Evolutionary conservation across 2,329 filamentous ascomycete species (phyloP).

Genomic region (Diatrype stigma): DNA sequence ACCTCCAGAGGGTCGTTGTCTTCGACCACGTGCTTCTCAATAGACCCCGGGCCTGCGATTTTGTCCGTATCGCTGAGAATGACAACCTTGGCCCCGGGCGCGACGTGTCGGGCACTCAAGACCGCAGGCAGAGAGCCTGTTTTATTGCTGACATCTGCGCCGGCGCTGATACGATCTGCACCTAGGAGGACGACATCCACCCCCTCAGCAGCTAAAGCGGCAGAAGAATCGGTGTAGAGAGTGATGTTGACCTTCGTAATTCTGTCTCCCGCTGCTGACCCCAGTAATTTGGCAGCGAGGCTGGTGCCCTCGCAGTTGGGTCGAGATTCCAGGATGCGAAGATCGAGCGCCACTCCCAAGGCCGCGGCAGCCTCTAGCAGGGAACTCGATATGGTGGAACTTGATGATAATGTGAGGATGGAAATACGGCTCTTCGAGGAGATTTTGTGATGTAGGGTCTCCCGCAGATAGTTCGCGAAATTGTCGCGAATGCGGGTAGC

Average conservation of each 20-base stretch:
- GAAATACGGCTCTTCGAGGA: slow-evolving; percentile 30
- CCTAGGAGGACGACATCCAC: slow-evolving; percentile 59
- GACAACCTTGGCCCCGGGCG: slow-evolving; percentile 43
- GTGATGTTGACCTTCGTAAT: slow-evolving; percentile 30
- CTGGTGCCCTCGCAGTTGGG: slow-evolving; percentile 62
- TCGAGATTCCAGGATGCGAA: slow-evolving; percentile 62
- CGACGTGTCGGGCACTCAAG: slow-evolving; percentile 48
- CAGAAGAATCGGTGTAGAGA: slow-evolving; percentile 57
- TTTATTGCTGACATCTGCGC: slow-evolving; percentile 63
- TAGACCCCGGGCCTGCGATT: slow-evolving; percentile 43
- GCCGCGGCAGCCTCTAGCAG: slow-evolving; percentile 38
- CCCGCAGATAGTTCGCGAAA: slow-evolving; percentile 30
- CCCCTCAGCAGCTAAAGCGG: slow-evolving; percentile 46
- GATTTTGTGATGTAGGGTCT: slow-evolving; percentile 8
- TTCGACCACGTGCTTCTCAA: slow-evolving; percentile 41
- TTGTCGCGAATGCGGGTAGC: slow-evolving; percentile 28
- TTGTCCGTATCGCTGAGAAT: slow-evolving; percentile 60
- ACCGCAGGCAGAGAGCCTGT: slow-evolving; percentile 58
- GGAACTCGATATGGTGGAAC: slow-evolving; percentile 53
- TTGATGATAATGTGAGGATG: slow-evolving; percentile 59
- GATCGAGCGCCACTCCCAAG: slow-evolving; percentile 39
- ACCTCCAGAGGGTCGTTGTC: slow-evolving; percentile 52
- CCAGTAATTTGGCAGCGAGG: slow-evolving; percentile 41
- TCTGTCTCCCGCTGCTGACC: slow-evolving; percentile 20
- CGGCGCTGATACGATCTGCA: slow-evolving; percentile 56